Percentiles rank a stretch among this genome's conserved stretches.
These are phyloP conservation scores for Ascochyta clinopodiicola DNA, from an alignment of 2,329 filamentous ascomycete genomes.

Conservation along the genomic window DNA sequence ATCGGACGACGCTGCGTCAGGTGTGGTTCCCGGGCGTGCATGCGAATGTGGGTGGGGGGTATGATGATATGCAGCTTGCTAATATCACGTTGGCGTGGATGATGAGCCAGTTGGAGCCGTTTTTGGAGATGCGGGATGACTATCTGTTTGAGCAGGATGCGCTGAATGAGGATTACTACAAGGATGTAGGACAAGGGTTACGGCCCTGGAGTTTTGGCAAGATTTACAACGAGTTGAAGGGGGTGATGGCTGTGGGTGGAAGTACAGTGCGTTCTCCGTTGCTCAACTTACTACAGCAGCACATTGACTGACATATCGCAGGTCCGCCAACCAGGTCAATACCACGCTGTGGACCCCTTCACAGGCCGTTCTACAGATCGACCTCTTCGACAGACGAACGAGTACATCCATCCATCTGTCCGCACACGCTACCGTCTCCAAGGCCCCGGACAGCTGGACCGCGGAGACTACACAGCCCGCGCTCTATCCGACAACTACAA, in stretches of 20 bases:
- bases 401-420: slow-evolving; percentile 60
- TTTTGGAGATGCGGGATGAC: slow-evolving; percentile 56
- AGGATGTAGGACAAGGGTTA: slow-evolving; percentile 47
- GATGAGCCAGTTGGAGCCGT: slow-evolving; percentile 59
- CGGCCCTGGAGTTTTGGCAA: slow-evolving; percentile 58
- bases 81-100: slow-evolving; percentile 65
- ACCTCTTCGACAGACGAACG: slow-evolving; percentile 56
- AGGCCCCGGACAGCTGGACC: slow-evolving; percentile 56
- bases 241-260: slow-evolving; percentile 57
- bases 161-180: slow-evolving; percentile 54
- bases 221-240: slow-evolving; percentile 55
- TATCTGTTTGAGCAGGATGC: slow-evolving; percentile 58
- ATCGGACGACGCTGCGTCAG: slow-evolving; percentile 56
- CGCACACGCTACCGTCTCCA: slow-evolving; percentile 53
- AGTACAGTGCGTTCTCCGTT: slow-evolving; percentile 37
- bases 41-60: slow-evolving; percentile 59
- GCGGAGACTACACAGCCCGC: slow-evolving; percentile 52
- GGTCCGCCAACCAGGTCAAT: slow-evolving; percentile 56
- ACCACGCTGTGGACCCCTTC: slow-evolving; percentile 54
- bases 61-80: slow-evolving; percentile 53
- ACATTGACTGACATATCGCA: slow-evolving; percentile 17
- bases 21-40: slow-evolving; percentile 65
- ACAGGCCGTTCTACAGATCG: slow-evolving; percentile 51
- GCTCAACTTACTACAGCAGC: not conserved
- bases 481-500: slow-evolving; percentile 57